These are phyloP conservation scores for Stagonosporopsis cucurbitacearum DNA, from an alignment of 2,329 filamentous ascomycete species.

Conservation along the genomic window DNA sequence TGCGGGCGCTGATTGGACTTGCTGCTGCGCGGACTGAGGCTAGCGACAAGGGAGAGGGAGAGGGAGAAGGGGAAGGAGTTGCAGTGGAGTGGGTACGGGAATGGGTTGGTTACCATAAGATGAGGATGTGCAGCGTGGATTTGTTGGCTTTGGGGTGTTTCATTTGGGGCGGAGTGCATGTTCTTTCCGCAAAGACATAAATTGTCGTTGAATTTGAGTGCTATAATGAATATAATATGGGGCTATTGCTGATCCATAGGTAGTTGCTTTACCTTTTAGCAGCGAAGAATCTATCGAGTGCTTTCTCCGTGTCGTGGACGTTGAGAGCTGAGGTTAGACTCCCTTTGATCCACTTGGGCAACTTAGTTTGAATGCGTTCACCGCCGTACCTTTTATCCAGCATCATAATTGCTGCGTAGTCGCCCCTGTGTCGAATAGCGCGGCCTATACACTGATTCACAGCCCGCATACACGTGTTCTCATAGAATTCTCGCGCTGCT, in stretches of 20 bases:
- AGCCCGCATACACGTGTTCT: constrained; percentile 94
- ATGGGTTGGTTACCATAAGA: constrained; percentile 30
- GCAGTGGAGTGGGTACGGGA: constrained; percentile 21
- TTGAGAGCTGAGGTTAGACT: constrained; percentile 60
- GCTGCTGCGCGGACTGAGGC: constrained; percentile 18
- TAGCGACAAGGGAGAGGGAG: neutral
- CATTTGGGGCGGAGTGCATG: neutral
- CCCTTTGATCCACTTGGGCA: constrained; percentile 86
- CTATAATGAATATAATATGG: neutral
- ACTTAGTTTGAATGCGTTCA: constrained; percentile 74
- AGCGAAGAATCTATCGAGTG: constrained; percentile 48
- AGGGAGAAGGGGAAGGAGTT: constrained; percentile 2
- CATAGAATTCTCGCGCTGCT: constrained; percentile 79
- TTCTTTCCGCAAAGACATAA: neutral
- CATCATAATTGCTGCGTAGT: constrained; percentile 90
- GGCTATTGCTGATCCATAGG: neutral
- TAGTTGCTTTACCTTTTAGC: constrained; percentile 28
- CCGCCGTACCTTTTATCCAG: constrained; percentile 81
- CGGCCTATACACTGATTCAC: constrained; percentile 97
- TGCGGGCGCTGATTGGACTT: constrained; percentile 20
- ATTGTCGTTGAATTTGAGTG: neutral
- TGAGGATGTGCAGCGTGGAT: constrained; percentile 34
- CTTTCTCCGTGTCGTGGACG: constrained; percentile 53
- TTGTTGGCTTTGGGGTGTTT: constrained; percentile 31
- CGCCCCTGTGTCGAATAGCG: constrained; percentile 83